These are phyloP conservation scores for Cymodocea nodosa DNA, from an alignment of 116 monocot genomes.

Conservation along the genomic window DNA sequence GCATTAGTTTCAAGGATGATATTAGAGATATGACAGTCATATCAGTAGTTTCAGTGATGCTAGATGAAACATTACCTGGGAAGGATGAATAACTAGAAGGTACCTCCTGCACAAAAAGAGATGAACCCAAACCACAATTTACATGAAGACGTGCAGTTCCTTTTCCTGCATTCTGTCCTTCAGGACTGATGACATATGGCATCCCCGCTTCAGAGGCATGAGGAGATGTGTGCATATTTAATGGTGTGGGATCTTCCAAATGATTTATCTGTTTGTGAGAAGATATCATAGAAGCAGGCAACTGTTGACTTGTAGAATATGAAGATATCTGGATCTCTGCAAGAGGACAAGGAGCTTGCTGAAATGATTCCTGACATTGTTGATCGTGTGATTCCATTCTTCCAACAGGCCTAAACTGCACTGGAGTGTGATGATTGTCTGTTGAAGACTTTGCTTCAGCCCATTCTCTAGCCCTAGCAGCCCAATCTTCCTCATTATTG, in stretches of 20 bases:
- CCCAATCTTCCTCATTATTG: slow-evolving; percentile 91
- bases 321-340: slow-evolving; percentile 23
- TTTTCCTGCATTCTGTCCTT: slow-evolving; percentile 22
- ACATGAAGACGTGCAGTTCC: slow-evolving; percentile 21
- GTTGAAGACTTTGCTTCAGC: slow-evolving; percentile 45
- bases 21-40: background rate
- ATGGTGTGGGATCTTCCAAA: slow-evolving; percentile 25
- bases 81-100: slow-evolving; percentile 98
- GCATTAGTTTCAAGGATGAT: too few relatives aligned
- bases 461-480: slow-evolving; percentile 91
- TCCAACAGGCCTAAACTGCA: slow-evolving; percentile 32
- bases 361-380: slow-evolving; percentile 39
- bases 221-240: slow-evolving; percentile 18
- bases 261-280: slow-evolving; percentile 24
- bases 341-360: slow-evolving; percentile 14
- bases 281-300: slow-evolving; percentile 25
- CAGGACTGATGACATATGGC: slow-evolving; percentile 23
- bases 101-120: slow-evolving; percentile 90
- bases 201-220: slow-evolving; percentile 16
- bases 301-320: slow-evolving; percentile 31
- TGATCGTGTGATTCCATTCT: slow-evolving; percentile 36
- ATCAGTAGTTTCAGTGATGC: background rate
- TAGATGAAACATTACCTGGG: slow-evolving; percentile 70
- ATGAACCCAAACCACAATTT: slow-evolving; percentile 34
- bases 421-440: slow-evolving; percentile 32